These are phyloP conservation scores for Colletotrichum graminicola DNA, from an alignment of 2,329 filamentous ascomycete species.

Conservation along the genomic window DNA sequence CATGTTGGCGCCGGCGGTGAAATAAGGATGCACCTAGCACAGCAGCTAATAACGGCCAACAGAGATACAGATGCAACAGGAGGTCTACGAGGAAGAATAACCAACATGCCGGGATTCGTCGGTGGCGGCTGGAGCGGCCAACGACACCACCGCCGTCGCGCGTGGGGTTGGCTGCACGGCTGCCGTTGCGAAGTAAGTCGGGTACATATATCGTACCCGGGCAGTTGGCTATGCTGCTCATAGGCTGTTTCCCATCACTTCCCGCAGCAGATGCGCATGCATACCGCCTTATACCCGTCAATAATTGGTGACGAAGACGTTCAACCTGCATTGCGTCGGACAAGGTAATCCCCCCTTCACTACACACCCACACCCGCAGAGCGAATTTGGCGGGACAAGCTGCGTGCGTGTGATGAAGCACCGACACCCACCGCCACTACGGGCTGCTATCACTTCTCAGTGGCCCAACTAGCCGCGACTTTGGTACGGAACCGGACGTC, in stretches of 20 bases:
- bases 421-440: constrained; percentile 32
- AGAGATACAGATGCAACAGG: constrained; percentile 66
- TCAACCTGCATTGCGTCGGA: constrained; percentile 41
- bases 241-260: constrained; percentile 37
- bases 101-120: not conserved
- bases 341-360: constrained; percentile 23
- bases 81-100: constrained; percentile 59
- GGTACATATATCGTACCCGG: constrained; percentile 34
- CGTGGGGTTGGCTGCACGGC: constrained; percentile 15
- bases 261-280: constrained; percentile 39
- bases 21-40: constrained; percentile 12
- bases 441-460: constrained; percentile 28
- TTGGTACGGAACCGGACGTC: constrained; percentile 20
- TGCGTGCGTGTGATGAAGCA: constrained; percentile 29
- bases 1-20: constrained; percentile 10
- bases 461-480: constrained; percentile 38
- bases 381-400: constrained; percentile 26
- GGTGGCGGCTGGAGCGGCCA: constrained; percentile 28
- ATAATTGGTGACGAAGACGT: constrained; percentile 40
- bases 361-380: constrained; percentile 14
- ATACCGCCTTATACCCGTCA: constrained; percentile 39
- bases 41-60: constrained; percentile 40
- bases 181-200: constrained; percentile 27
- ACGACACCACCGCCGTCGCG: constrained; percentile 3
- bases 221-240: constrained; percentile 39